Evolutionary conservation across 108 stramenopile genomes (phyloP), one percentile per base, ranked within the genome.

Genomic region (Craspedostauros australis): DNA sequence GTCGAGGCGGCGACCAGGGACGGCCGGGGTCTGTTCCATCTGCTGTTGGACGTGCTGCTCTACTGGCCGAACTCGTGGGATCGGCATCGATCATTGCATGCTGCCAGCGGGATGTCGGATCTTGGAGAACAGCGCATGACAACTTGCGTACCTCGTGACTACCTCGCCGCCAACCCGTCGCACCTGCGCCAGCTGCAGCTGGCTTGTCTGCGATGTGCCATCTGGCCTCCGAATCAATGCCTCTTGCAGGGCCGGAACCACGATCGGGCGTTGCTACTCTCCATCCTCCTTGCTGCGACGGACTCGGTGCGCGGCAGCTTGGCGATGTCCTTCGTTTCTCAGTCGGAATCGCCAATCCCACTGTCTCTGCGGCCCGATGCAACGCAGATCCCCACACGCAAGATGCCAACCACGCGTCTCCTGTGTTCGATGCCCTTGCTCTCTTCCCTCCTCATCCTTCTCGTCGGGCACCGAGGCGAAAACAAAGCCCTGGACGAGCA

Each of bases 161-260:
- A 47, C 8, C 5, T 4, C 11, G 11, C n/a, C 4, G 7, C 29
- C 11, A 11, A 16, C 4, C 11, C 22, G n/a, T 12, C 26, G 22
- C 46, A 64, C 24, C 53, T 64, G 27, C 54, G 63, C 0, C 51
- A 64, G 18, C 11, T 64, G 38, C 54, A 64, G 31, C 36, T 64
- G 9, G 39, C 41, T 38, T 18, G 20, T 54, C 37, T 64, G 18
- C 30, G 53, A 32, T 40, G 20, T 0, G 54, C 54, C 8, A 55
- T 54, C 0, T 39, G 54, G 54, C 54, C 54, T 14, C 44, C 22
- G 7, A 20, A 46, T 12, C 18, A 27, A 2, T 45, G 54, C 1
- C 32, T 64, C 5, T 64, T 48, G 18, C 45, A 39, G 9, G 54
- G 25, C 21, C 1, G 2, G 5, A 40, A 48, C 37, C 26, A 26